Percentiles rank a stretch among this genome's conserved stretches.
phyloP scores from a whole-genome alignment of 129 eudicot genomes.

The Helianthus tuberosus region DNA sequence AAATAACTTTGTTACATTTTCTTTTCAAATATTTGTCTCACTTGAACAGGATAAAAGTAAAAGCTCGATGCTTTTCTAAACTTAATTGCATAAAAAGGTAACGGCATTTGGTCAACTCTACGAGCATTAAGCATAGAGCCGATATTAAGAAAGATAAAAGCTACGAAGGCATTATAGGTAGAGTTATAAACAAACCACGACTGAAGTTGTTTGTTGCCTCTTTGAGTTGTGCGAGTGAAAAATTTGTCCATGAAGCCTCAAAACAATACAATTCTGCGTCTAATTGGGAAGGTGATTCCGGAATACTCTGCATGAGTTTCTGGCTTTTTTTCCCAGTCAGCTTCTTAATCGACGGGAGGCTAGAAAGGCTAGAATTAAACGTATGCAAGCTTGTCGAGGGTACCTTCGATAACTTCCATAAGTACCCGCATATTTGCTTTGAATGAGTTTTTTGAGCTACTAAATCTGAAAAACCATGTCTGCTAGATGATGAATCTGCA shows the following conservation, averaged over 20 bases:
- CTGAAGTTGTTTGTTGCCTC: slow-evolving; percentile 64
- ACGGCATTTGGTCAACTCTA: neutral
- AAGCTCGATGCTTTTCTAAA: neutral
- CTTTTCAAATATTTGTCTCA: slow-evolving; percentile 1
- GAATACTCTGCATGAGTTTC: slow-evolving; percentile 46
- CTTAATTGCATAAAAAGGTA: slow-evolving; percentile 1
- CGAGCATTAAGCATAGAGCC: neutral
- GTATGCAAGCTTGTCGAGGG: slow-evolving; percentile 53
- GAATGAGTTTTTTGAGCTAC: slow-evolving; percentile 40
- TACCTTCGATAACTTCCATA: slow-evolving; percentile 61
- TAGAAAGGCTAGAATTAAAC: slow-evolving; percentile 41
- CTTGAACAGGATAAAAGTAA: slow-evolving; percentile 2
- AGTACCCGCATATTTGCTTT: slow-evolving; percentile 62
- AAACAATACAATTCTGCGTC: slow-evolving; percentile 68
- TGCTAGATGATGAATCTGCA: slow-evolving; percentile 35
- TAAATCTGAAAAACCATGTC: slow-evolving; percentile 39
- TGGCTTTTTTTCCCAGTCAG: slow-evolving; percentile 57
- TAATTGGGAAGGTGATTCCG: slow-evolving; percentile 37
- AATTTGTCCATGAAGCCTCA: slow-evolving; percentile 75
- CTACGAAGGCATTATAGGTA: neutral
- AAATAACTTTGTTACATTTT: neutral
- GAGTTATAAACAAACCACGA: slow-evolving; percentile 48
- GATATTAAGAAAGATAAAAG: neutral
- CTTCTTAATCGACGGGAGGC: slow-evolving; percentile 58
- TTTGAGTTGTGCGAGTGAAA: slow-evolving; percentile 60